Base-by-base conservation (phyloP, 768 basidiomycete species). In the Leccinum incarnatum region DNA sequence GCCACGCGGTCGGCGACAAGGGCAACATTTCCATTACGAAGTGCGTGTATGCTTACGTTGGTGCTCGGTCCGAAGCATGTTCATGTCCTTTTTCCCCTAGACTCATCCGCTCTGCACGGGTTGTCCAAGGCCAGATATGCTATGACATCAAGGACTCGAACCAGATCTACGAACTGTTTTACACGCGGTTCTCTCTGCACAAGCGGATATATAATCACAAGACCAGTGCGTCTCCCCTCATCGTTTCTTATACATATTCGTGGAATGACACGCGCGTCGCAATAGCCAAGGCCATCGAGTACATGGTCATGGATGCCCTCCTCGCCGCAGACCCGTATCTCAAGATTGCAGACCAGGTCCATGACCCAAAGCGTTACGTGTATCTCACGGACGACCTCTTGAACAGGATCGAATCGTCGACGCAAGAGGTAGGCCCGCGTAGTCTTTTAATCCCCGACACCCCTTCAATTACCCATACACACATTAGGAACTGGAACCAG, bases 181-280 rank as follows among this genome's bases (percentile, higher is more conserved):
- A 83, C 32, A 84, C 85, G 2, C 81, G 91, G 3, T 93, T 91
- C 67, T 87, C 82, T 37, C 75, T 93, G n/a, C 90, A 92, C 72
- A 93, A 92, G 67, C 81, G 80, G 7, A 80, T 91, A n/a, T 94
- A 93, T 62, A 86, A 83, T 59, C 91, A 93, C 70, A 92, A 92
- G 69, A 83, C 88, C 1, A 85, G 51, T 51, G n/a, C n/a, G 51
- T 51, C 9, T 32, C 12, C 5, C 11, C 17, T 8, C 34, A 15
- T 32, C 14, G 6, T 36, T 4, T 36, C 15, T 37, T 37, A 9
- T 17, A 37, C 17, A 37, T 17, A 17, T 36, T 15, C 5, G 14
- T 36, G 6, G 34, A 36, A 37, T 27, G 19, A 46, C 12, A 0
- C 5, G 19, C 19, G 9, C 32, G 11, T 0, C 45, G 7, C 8